Percentiles rank a stretch among this genome's conserved stretches.
These are phyloP conservation scores for Globisporangium cederbergense DNA, from an alignment of 352 stramenopile species.

Conservation along the genomic window DNA sequence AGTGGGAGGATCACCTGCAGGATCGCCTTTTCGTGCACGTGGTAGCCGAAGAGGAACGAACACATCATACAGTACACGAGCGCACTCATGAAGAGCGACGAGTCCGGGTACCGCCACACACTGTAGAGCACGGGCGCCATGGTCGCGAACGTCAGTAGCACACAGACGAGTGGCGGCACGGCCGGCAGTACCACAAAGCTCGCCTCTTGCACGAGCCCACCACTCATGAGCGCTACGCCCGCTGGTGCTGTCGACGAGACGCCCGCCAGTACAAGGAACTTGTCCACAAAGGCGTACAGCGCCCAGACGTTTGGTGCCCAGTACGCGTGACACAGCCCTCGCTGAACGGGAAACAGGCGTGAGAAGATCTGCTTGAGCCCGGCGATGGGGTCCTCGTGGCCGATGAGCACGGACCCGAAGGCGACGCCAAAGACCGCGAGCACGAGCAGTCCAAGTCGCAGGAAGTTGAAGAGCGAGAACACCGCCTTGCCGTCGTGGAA, in stretches of 20 bases:
- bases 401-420: constrained; percentile 69
- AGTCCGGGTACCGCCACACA: constrained; percentile 75
- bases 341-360: constrained; percentile 95
- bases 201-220: constrained; percentile 77
- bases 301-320: constrained; percentile 99
- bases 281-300: constrained; percentile 92
- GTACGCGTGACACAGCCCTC: constrained; percentile 97
- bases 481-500: constrained; percentile 48
- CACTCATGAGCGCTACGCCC: constrained; percentile 73
- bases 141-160: constrained; percentile 71
- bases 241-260: constrained; percentile 24
- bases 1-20: constrained; percentile 84
- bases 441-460: constrained; percentile 83
- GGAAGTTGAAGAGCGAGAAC: constrained; percentile 72
- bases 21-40: constrained; percentile 99
- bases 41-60: constrained; percentile 96
- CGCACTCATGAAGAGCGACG: constrained; percentile 74
- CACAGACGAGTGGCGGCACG: constrained; percentile 67
- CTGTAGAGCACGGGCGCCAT: constrained; percentile 74
- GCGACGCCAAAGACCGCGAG: constrained; percentile 76
- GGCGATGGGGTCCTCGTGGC: constrained; percentile 41
- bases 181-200: constrained; percentile 74
- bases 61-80: constrained; percentile 91
- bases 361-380: constrained; percentile 87
- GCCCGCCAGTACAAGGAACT: constrained; percentile 59